Evolutionary conservation across 2,329 filamentous ascomycete genomes (phyloP), one percentile per base, ranked within the genome.

Genomic region (Clonostachys rosea): DNA sequence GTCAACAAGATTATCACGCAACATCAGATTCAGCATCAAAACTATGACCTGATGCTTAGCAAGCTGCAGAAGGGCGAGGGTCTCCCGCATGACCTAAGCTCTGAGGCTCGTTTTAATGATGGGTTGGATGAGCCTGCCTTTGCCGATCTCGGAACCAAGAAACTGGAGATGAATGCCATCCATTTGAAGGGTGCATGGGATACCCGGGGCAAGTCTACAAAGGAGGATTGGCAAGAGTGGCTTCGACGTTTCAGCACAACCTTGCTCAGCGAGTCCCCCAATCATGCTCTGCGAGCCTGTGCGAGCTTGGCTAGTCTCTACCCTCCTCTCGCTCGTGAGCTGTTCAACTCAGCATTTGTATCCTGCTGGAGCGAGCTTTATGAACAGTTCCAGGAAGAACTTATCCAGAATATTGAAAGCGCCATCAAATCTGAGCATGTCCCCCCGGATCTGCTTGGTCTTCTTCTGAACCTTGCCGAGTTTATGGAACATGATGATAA

Each of bases 401-500:
- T 99, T 39, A 95, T 99, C 44, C 85, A 87, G 46, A 95, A 95
- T 20, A 95, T 99, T 45, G 94, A 99, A 65, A 90, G 88, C 52
- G 94, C 95, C 1, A 87, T 99, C 56, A 94, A 91, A 47, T 97
- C 92, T 5, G 87, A 92, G 45, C 92, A 96, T 56, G 95, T 99
- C 12, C 92, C 94, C 0, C 94, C 95, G 0, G 95, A 99, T 65
- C 86, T 99, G 54, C 75, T 99, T 9, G 92, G 96, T 50, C 86
- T 96, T 44, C 75, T 99, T 30, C 81, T 99, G 43, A 99, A 99
- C 60, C 78, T 99, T 44, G 94, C 94, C 18, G 94, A 99, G 63
- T 99, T 99, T 65, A 99, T 99, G 94, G 94, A 99, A 63, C 94
- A 99, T 60, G 95, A 99, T 58, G 94, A 99, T 65, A 99, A 99